Conservation (phyloP, 108 stramenopile genomes). For the Nitzschia sp. region DNA sequence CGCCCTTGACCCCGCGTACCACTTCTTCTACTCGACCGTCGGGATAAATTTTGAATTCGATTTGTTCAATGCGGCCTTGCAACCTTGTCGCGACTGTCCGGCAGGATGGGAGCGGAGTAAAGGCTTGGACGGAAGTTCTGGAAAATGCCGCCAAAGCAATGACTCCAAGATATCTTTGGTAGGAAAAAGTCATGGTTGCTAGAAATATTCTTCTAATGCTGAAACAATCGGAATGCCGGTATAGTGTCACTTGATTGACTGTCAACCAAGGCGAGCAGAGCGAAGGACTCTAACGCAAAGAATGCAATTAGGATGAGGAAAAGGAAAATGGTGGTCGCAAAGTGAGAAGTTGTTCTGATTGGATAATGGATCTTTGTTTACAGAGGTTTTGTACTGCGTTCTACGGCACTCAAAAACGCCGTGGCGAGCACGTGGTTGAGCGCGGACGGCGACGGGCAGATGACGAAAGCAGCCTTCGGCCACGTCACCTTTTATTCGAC, state of each 20-base stretch:
- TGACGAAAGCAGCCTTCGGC: not conserved
- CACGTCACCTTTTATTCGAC: no score
- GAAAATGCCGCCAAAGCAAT: no score
- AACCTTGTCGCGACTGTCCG: not conserved
- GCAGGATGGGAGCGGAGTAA: not conserved
- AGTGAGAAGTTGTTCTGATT: not conserved
- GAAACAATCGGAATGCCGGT: no score
- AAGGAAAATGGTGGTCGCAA: not conserved
- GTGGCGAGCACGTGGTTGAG: not conserved
- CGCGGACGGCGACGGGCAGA: not conserved
- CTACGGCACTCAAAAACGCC: no score
- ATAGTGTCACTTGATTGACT: not conserved
- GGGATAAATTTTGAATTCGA: constrained; percentile 83
- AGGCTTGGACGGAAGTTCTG: not conserved
- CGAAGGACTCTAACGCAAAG: not conserved
- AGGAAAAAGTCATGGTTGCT: no score
- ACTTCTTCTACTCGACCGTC: constrained; percentile 86
- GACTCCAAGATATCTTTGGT: no score
- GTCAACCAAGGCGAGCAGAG: not conserved
- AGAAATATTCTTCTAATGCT: no score
- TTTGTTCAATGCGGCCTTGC: constrained; percentile 57
- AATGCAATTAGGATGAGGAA: not conserved
- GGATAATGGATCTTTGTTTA: not conserved
- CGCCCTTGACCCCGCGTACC: constrained; percentile 82
- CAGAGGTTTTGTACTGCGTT: not conserved